Conservation (phyloP, 495 filamentous ascomycete species). For the Polyplosphaeria fusca region DNA sequence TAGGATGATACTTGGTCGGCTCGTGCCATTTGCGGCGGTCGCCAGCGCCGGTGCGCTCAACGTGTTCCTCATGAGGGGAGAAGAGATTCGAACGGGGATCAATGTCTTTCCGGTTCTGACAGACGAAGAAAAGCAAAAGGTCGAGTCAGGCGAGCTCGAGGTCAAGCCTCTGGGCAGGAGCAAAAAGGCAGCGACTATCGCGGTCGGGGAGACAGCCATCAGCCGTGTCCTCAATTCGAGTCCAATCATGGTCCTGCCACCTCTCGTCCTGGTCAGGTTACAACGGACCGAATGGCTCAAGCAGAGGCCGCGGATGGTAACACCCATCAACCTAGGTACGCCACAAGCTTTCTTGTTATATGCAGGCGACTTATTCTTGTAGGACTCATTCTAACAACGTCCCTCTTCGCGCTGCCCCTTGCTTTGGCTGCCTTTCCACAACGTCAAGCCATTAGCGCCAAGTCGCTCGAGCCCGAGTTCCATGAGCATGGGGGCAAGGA, state of each 20-base stretch:
- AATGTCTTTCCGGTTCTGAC: conserved; percentile 82
- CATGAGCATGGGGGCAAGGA: conserved; percentile 67
- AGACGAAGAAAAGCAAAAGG: conserved; percentile 52
- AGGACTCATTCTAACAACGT: conserved; percentile 73
- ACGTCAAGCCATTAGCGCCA: conserved; percentile 71
- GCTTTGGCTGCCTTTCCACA: conserved; percentile 91
- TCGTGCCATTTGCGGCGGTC: conserved; percentile 94
- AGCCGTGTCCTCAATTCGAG: conserved; percentile 87
- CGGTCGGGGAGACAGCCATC: conserved; percentile 87
- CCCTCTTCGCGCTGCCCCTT: conserved; percentile 77
- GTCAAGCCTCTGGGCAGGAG: conserved; percentile 74
- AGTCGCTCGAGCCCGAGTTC: conserved; percentile 77
- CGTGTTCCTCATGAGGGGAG: conserved; percentile 94
- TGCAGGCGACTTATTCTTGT: neutral
- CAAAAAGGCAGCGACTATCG: conserved; percentile 78
- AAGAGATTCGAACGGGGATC: conserved; percentile 89
- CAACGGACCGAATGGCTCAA: conserved; percentile 75
- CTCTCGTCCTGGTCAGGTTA: conserved; percentile 75
- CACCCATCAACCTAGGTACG: conserved; percentile 74
- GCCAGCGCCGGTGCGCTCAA: conserved; percentile 86
- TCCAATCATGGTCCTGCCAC: conserved; percentile 94
- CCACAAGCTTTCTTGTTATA: neutral
- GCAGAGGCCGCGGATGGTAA: conserved; percentile 63
- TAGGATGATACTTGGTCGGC: conserved; percentile 67
- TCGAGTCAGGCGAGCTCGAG: conserved; percentile 56